Base-by-base conservation (phyloP, 1,139 yeast genomes). In the Pichia norvegensis region DNA sequence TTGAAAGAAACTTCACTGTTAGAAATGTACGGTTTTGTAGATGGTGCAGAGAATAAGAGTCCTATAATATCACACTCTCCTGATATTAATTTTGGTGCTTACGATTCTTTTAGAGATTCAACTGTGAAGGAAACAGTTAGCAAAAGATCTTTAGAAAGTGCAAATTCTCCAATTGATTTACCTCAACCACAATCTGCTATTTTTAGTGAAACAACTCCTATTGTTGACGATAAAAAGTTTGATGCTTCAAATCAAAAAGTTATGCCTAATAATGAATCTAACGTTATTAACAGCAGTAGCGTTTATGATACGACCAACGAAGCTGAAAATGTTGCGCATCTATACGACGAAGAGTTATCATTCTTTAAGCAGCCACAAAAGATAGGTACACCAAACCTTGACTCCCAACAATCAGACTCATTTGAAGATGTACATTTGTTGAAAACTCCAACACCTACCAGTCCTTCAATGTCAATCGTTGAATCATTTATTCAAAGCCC, bases 11-110 rank as follows among this genome's bases (percentile, higher is more conserved):
- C 25, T 13, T 49, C 49, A 17, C 44, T 59, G 2, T 45, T 60
- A 29, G 53, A 52, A 17, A 52, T 57, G 3, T 57, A 57, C 38
- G 63, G 63, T 2, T 57, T 59, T 42, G 45, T 48, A 13, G 36
- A 50, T 3, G 51, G 52, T 6, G 50, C 45, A 38, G n/a, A 47
- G 27, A 44, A 45, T 23, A 44, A 46, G 36, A 50, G 50, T 11
- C 54, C 53, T 4, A 49, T 52, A 13, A 36, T 56, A 2, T 33
- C 48, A 13, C 22, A 22, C 20, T 45, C 49, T 29, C 49, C 49
- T 2, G 19, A 38, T 3, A 44, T 57, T 7, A 10, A 45, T 33
- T 29, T 41, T 42, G 20, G 37, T 20, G 4, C 36, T 27, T 27
- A 7, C 10, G 17, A 17, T 20, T 20, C 20, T 20, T 19, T 37